A percentile compares a stretch with the other conserved stretches of the same genome.
These are phyloP conservation scores for Datura wrightii DNA, from an alignment of 257 asterid genomes.

Conservation along the genomic window DNA sequence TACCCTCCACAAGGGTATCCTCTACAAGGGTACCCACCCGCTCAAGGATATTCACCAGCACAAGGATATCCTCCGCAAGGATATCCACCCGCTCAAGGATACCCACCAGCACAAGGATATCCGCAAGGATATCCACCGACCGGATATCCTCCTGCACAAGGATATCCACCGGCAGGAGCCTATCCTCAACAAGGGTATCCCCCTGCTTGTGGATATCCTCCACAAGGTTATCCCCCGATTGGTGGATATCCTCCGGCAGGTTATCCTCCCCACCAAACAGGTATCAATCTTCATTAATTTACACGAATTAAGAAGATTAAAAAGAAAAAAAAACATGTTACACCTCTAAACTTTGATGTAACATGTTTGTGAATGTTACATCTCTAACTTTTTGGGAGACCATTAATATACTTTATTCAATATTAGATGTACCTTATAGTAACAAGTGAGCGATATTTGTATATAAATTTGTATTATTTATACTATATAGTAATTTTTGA, in stretches of 20 bases:
- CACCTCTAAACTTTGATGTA: not conserved
- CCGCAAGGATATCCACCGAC: not conserved
- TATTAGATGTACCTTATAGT: not conserved
- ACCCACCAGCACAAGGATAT: not conserved
- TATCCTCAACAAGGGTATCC: conserved; percentile 4
- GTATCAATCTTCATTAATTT: not conserved
- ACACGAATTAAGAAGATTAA: not conserved
- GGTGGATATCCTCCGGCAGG: conserved; percentile 2
- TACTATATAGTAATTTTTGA: not conserved
- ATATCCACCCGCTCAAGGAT: not conserved
- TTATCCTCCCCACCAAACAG: not conserved
- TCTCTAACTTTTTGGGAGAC: not conserved
- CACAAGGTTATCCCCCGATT: not conserved
- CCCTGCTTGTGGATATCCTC: not conserved
- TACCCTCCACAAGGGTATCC: not conserved
- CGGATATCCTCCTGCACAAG: not conserved
- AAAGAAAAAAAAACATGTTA: not conserved
- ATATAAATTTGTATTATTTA: not conserved
- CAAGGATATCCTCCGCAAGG: not conserved
- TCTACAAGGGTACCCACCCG: not conserved
- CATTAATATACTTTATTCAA: not conserved
- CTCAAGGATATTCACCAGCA: not conserved
- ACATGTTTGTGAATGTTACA: not conserved
- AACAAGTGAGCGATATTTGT: not conserved
- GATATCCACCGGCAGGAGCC: not conserved